Evolutionary conservation across 805 yeast genomes (phyloP).

Genomic region (Phaffomyces thermotolerans): DNA sequence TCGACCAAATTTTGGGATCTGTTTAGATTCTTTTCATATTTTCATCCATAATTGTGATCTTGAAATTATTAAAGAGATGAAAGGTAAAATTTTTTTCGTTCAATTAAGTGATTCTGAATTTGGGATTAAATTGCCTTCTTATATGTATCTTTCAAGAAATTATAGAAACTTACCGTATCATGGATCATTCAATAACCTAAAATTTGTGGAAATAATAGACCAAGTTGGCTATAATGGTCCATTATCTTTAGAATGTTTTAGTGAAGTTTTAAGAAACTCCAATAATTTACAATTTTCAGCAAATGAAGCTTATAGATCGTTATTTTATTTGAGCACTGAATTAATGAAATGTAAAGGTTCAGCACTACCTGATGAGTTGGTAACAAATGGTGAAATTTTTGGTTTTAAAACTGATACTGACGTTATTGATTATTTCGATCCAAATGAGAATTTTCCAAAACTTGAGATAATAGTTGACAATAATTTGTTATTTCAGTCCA

Average conservation of each 20-base stretch:
- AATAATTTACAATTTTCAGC: not conserved
- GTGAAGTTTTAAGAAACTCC: not conserved
- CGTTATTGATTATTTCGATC: not conserved
- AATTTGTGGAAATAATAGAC: not conserved
- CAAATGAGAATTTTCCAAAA: not conserved
- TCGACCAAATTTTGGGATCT: conserved; percentile 22
- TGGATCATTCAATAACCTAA: conserved; percentile 1
- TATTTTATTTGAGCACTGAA: not conserved
- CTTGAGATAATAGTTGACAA: not conserved
- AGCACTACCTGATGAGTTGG: not conserved
- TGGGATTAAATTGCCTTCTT: not conserved
- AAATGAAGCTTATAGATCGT: not conserved
- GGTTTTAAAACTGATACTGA: not conserved
- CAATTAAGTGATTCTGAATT: conserved; percentile 22
- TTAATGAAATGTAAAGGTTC: not conserved
- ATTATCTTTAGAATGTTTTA: conserved; percentile 7
- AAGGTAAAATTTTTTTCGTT: conserved; percentile 20
- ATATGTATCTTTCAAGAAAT: conserved; percentile 5
- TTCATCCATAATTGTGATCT: conserved; percentile 9
- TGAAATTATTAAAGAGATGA: conserved; percentile 7
- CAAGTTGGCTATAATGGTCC: conserved; percentile 2
- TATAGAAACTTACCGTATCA: conserved; percentile 7
- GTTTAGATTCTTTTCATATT: conserved; percentile 26
- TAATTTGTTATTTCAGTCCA: not conserved
- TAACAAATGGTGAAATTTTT: not conserved